A percentile compares a stretch with the other conserved stretches of the same genome.
phyloP scores from a whole-genome alignment of 2,329 filamentous ascomycete species.

The Claviceps sorghi region DNA sequence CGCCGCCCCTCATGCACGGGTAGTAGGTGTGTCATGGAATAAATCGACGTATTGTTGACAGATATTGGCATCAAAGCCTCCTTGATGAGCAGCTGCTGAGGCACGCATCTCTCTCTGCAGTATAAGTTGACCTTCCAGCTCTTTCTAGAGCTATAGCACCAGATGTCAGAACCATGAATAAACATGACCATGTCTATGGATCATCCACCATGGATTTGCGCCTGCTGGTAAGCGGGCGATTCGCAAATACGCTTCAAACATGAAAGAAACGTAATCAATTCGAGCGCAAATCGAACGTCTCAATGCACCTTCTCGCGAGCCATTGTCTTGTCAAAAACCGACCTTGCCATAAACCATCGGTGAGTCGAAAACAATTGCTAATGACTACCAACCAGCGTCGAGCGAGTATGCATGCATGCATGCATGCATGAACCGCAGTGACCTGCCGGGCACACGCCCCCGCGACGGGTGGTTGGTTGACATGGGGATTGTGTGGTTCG shows the following conservation, averaged over 20 bases:
- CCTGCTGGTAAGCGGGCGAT: not conserved
- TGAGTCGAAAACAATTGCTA: constrained; percentile 2
- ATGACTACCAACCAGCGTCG: not conserved
- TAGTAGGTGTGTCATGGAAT: not conserved
- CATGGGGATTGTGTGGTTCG: constrained; percentile 1
- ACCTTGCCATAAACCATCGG: constrained; percentile 2
- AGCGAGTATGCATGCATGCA: constrained; percentile 5
- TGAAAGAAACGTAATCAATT: not conserved
- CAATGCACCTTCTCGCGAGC: not conserved
- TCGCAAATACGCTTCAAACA: not conserved
- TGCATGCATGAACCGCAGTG: constrained; percentile 6
- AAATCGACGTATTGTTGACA: not conserved
- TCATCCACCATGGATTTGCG: too few relatives aligned
- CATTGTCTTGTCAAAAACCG: constrained; percentile 7
- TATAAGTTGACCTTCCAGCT: not conserved
- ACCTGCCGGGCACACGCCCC: constrained; percentile 3
- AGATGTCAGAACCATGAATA: not conserved
- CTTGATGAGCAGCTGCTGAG: not conserved
- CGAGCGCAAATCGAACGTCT: not conserved
- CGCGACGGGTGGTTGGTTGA: constrained; percentile 2
- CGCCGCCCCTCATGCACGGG: constrained; percentile 21
- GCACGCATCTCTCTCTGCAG: not conserved
- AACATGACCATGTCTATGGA: not conserved
- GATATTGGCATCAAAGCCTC: not conserved
- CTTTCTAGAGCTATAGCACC: not conserved